Percentiles rank a stretch among this genome's conserved stretches.
Conservation (phyloP, 306 rosid genomes). For the Albizia julibrissin region DNA sequence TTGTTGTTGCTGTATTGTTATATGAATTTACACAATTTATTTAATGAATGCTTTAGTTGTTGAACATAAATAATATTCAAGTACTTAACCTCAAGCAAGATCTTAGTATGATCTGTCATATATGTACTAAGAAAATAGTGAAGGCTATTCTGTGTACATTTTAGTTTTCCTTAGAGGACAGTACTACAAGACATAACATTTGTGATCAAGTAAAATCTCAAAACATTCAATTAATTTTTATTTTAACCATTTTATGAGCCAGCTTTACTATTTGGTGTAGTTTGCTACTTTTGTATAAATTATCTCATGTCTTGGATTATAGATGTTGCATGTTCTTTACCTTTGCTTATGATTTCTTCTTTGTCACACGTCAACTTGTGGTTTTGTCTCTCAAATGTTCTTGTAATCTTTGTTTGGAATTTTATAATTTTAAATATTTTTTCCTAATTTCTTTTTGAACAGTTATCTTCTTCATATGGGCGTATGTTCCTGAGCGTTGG, state of each 20-base stretch:
- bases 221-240: not conserved
- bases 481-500: constrained; percentile 89
- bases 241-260: not conserved
- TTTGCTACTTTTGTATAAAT: not conserved
- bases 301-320: not conserved
- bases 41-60: too few relatives aligned
- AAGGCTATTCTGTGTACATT: not conserved
- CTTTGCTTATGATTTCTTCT: not conserved
- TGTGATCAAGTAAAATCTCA: not conserved
- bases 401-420: not conserved
- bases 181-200: not conserved
- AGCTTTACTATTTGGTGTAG: not conserved
- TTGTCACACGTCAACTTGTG: not conserved
- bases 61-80: too few relatives aligned
- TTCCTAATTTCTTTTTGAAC: constrained; percentile 27
- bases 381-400: not conserved
- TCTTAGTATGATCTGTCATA: too few relatives aligned
- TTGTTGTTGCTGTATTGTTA: not conserved
- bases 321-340: not conserved
- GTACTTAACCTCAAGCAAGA: too few relatives aligned
- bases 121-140: not conserved
- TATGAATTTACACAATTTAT: too few relatives aligned
- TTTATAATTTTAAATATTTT: constrained; percentile 5
- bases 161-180: not conserved
- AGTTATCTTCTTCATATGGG: constrained; percentile 92